Evolutionary conservation across 345 rosid species (phyloP), one percentile per base, ranked within the genome.

Genomic region (Conringia planisiliqua): DNA sequence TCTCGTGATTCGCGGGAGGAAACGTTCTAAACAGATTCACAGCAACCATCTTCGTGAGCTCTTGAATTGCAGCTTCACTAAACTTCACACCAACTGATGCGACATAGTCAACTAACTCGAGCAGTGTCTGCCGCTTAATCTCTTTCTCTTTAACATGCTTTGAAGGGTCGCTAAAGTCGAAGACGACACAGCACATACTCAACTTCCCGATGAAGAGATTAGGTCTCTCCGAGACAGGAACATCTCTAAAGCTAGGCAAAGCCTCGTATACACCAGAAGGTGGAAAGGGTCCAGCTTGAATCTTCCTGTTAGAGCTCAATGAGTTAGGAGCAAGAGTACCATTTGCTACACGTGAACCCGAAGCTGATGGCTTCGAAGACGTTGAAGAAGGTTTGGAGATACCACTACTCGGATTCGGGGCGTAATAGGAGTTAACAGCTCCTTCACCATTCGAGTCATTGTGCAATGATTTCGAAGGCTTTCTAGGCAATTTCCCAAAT

Each of bases 121-220:
- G 80, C 66, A 91, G 42, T 1, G 90, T 91, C 84, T 88, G 96
- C 57, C 90, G 69, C 74, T 91, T 91, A 26, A 89, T 76, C 52
- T 91, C 97, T 74, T 91, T 91, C 78, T 91, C 96, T 58, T 83
- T 89, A 42, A 84, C 51, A 71, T 87, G 81, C 84, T 86, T 91
- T 2, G 90, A 81, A 0, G 86, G 85, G 71, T 89, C 90, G 50
- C 62, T 76, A 72, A 91, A 91, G 59, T 91, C 92, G 72, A 88
- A 88, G n/a, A 83, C 79, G 42, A 78, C 76, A 40, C 92, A 88
- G 72, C 97, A 92, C 76, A 85, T 62, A 71, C 70, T 80, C 79
- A 86, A 47, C 73, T 92, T 92, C 50, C 82, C 68, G 29, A 88
- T 75, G 40, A 89, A 86, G 72, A 89, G 77, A 75, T 77, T 86